Percentiles rank a stretch among this genome's conserved stretches.
These are phyloP conservation scores for Xylaria sp. DNA, from an alignment of 2,329 filamentous ascomycete species.

Conservation along the genomic window DNA sequence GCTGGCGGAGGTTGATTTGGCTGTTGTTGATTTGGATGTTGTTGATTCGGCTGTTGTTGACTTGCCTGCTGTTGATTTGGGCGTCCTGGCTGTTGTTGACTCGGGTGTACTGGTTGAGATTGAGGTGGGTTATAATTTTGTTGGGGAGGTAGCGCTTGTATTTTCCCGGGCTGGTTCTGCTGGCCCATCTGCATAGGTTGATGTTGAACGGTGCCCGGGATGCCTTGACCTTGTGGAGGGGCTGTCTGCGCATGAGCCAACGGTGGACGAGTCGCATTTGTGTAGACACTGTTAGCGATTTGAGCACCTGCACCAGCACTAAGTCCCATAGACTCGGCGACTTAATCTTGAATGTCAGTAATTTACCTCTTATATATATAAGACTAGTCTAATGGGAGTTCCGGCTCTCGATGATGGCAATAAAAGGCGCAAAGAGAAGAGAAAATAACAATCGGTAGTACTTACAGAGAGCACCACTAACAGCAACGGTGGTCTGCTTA, in stretches of 20 bases:
- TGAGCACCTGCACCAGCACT: constrained; percentile 32
- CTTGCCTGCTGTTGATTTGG: neutral
- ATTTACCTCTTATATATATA: neutral
- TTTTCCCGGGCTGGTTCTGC: constrained; percentile 23
- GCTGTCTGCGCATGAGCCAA: constrained; percentile 36
- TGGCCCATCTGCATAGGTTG: constrained; percentile 21
- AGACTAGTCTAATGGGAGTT: constrained; percentile 35
- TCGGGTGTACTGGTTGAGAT: neutral
- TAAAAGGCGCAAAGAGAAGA: neutral
- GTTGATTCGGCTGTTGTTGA: neutral
- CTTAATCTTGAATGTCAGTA: constrained; percentile 24
- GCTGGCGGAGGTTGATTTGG: constrained; percentile 7
- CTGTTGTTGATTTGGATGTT: neutral
- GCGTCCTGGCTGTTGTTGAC: constrained; percentile 13
- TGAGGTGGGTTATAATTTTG: constrained; percentile 1
- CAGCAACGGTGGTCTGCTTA: constrained; percentile 43
- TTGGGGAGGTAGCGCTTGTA: constrained; percentile 15
- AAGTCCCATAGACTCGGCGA: constrained; percentile 37
- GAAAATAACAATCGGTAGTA: constrained; percentile 23
- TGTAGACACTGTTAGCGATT: constrained; percentile 29
- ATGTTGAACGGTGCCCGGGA: constrained; percentile 17
- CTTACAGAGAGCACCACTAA: constrained; percentile 44
- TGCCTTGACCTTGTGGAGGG: constrained; percentile 31
- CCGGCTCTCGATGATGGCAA: constrained; percentile 26
- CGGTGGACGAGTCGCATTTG: constrained; percentile 29